Evolutionary conservation across 768 basidiomycete species (phyloP).

Genomic region (Mycena floridula): DNA sequence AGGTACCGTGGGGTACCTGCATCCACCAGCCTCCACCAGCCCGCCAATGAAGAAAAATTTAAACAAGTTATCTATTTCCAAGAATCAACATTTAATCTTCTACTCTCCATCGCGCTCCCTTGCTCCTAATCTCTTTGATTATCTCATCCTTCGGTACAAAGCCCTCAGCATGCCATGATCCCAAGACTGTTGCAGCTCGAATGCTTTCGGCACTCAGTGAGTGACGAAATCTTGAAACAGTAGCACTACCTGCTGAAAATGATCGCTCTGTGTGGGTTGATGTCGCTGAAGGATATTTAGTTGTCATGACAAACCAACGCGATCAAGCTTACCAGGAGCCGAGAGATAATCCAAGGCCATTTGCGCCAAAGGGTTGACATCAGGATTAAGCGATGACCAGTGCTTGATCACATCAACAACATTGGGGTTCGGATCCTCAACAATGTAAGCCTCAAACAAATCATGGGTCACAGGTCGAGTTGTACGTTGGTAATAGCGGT

Average conservation of each 20-base stretch:
- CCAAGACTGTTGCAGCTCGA: background rate
- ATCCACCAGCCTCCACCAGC: background rate
- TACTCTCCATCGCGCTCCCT: background rate
- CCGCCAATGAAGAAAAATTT: background rate
- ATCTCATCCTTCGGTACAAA: background rate
- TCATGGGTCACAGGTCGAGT: background rate
- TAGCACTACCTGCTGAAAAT: slow-evolving; percentile 2
- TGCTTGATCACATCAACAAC: background rate
- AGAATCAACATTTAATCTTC: background rate
- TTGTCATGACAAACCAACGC: background rate
- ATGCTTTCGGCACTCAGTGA: background rate
- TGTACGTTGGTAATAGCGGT: background rate
- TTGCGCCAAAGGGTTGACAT: background rate
- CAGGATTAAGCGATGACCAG: background rate
- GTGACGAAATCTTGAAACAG: background rate
- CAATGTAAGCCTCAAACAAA: background rate
- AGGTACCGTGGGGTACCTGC: background rate
- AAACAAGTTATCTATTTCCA: background rate
- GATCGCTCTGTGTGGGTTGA: background rate
- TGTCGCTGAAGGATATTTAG: background rate
- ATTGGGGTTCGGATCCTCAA: background rate
- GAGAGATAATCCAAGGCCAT: no score
- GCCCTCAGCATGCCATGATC: background rate
- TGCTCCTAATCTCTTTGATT: background rate
- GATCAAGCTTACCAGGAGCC: background rate